Conservation (phyloP, 768 basidiomycete genomes). For the Cubamyces lactineus region DNA sequence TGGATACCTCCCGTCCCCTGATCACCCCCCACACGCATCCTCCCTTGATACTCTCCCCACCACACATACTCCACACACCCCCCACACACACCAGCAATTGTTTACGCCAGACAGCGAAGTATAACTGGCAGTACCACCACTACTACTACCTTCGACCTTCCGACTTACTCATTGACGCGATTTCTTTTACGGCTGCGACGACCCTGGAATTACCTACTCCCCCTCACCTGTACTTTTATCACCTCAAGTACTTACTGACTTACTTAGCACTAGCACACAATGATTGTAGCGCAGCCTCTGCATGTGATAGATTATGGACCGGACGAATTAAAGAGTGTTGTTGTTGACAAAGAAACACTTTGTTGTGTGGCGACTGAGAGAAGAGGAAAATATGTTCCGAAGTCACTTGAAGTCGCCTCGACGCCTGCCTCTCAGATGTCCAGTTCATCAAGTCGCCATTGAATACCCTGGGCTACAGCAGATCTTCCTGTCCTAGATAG, state of each 20-base stretch:
- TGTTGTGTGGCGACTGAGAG: neutral
- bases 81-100: neutral
- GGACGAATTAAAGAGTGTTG: slow-evolving; percentile 5
- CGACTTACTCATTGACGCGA: slow-evolving; percentile 14
- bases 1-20: slow-evolving; percentile 14
- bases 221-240: slow-evolving; percentile 21
- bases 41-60: neutral
- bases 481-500: too few species aligned
- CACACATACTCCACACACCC: neutral
- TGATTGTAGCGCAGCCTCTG: slow-evolving; percentile 2
- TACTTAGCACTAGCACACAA: neutral
- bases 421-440: too few species aligned
- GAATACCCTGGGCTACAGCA: too few species aligned
- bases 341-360: neutral
- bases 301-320: slow-evolving; percentile 16
- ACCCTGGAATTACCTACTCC: neutral
- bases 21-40: neutral
- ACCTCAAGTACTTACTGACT: slow-evolving; percentile 5
- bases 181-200: slow-evolving; percentile 3
- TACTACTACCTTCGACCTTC: slow-evolving; percentile 26
- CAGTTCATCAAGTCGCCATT: too few species aligned
- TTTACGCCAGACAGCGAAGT: slow-evolving; percentile 23
- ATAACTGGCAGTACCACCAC: slow-evolving; percentile 15
- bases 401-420: too few species aligned
- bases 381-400: too few species aligned